Evolutionary conservation across 352 stramenopile genomes (phyloP), one percentile per base, ranked within the genome.

Genomic region (Pythium aquatile): DNA sequence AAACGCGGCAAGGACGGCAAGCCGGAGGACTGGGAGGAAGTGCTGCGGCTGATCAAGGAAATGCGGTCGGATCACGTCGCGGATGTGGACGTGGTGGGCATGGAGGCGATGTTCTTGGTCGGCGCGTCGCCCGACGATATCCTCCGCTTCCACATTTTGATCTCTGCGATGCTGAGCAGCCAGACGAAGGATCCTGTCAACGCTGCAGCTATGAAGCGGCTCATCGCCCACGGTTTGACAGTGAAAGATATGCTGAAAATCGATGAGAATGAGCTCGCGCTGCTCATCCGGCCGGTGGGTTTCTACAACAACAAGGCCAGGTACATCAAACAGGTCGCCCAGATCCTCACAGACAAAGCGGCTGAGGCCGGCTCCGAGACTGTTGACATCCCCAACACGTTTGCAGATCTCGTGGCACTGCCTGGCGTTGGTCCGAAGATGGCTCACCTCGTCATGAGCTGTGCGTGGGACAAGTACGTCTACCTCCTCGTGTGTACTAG

Each of bases 291-390:
- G 28, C 84, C 85, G 7, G 96, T 99, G 7, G 93, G 96, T 5
- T 99, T 99, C 79, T 97, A 97, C 59, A 98, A 98, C 69, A 93
- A 96, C 76, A 99, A 99, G 73, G 95, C 93, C 47, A 97, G 93
- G 63, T 98, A 97, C 65, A 95, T 99, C 55, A 97, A 98, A 55
- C 70, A 97, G 37, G 80, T 78, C 3, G 84, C 70, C 24, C 56
- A 55, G 32, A 83, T 89, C 28, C 65, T 93, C 56, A 80, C 63
- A 3, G 70, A 81, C 58, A 65, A 75, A 14, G 74, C 75, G 1
- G 61, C 62, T 2, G 49, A 73, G 9, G 66, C 42, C 4, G 55
- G 35, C n/a, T 46, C 63, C 16, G 63, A 74, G 26, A 39, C 78
- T 17, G 66, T 84, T n/a, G 92, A 98, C 33, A 98, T 99, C 69